Evolutionary conservation across 148 eudicot species (phyloP).

Genomic region (Agrostemma githago): DNA sequence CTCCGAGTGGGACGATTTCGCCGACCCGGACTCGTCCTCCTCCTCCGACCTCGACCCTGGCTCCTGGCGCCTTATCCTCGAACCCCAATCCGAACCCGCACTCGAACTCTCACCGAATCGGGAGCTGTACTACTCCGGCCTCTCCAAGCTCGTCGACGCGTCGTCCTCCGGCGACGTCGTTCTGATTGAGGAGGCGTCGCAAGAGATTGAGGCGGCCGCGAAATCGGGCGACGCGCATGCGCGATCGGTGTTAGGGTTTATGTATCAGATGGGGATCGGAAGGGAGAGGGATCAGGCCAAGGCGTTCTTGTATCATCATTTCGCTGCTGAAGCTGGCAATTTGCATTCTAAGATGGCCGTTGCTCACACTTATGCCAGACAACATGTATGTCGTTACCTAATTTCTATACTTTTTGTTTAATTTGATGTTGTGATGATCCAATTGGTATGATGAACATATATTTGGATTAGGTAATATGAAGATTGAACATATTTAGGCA

Average conservation of each 20-base stretch:
- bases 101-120: constrained; percentile 6
- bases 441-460: neutral
- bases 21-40: constrained; percentile 46
- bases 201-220: constrained; percentile 64
- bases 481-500: neutral
- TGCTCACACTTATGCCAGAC: constrained; percentile 74
- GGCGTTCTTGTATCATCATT: constrained; percentile 69
- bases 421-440: neutral
- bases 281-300: constrained; percentile 52
- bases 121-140: constrained; percentile 38
- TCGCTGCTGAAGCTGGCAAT: constrained; percentile 70
- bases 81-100: constrained; percentile 12
- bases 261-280: constrained; percentile 65
- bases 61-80: constrained; percentile 68
- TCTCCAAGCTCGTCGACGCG: constrained; percentile 50
- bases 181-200: constrained; percentile 55
- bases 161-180: constrained; percentile 47
- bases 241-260: constrained; percentile 75
- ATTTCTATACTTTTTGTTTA: neutral
- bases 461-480: neutral
- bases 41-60: constrained; percentile 74
- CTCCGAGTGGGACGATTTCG: constrained; percentile 65
- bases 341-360: constrained; percentile 83
- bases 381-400: constrained; percentile 45
- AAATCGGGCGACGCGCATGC: constrained; percentile 53